Percentiles rank a stretch among this genome's conserved stretches.
phyloP scores from a whole-genome alignment of 768 basidiomycete species.

The Amyloporia xantha region DNA sequence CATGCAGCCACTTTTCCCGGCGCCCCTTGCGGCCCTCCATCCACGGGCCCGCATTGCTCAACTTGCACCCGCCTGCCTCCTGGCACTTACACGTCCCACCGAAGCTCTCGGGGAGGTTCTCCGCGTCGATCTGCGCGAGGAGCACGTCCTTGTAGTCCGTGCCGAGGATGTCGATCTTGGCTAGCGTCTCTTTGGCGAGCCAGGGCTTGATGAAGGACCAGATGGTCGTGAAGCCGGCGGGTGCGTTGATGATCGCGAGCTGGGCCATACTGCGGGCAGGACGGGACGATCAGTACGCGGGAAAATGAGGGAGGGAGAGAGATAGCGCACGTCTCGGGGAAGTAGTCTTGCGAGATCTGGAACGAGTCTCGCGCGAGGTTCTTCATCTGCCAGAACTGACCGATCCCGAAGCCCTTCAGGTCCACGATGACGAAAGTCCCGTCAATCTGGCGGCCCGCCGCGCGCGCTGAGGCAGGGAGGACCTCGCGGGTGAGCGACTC shows the following conservation, averaged over 20 bases:
- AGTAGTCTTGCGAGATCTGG: constrained; percentile 75
- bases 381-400: constrained; percentile 75
- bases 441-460: constrained; percentile 43
- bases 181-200: constrained; percentile 66
- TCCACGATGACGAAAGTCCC: constrained; percentile 62
- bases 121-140: constrained; percentile 53
- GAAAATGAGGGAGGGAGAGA: not conserved
- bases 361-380: constrained; percentile 54
- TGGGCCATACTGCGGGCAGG: constrained; percentile 56
- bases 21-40: constrained; percentile 39
- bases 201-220: constrained; percentile 66
- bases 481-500: constrained; percentile 62
- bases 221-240: constrained; percentile 64
- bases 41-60: constrained; percentile 69
- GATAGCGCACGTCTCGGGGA: constrained; percentile 58
- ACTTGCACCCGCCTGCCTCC: constrained; percentile 47
- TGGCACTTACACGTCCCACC: constrained; percentile 65
- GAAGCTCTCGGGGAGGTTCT: constrained; percentile 52
- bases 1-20: constrained; percentile 24
- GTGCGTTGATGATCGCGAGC: constrained; percentile 65
- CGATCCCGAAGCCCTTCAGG: constrained; percentile 59
- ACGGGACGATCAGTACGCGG: not conserved
- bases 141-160: constrained; percentile 50
- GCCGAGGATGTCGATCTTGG: constrained; percentile 63
- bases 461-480: constrained; percentile 56